Conservation (phyloP, 164 flowering plant species). For the Vitis labrusca region DNA sequence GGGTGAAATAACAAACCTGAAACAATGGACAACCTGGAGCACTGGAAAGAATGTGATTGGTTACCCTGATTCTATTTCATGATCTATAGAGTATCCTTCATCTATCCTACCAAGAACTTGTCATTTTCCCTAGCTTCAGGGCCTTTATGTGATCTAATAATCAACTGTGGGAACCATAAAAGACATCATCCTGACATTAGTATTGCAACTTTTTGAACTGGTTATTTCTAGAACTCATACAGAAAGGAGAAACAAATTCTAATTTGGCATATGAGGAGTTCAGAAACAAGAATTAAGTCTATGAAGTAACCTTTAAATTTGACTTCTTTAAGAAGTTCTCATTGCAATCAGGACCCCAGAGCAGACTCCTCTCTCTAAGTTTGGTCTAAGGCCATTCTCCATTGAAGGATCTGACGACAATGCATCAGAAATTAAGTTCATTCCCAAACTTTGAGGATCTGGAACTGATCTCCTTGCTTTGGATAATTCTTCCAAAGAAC, state of each 20-base stretch:
- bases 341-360: constrained; percentile 33
- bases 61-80: constrained; percentile 23
- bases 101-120: constrained; percentile 13
- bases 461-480: constrained; percentile 11
- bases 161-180: constrained; percentile 12
- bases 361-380: constrained; percentile 10
- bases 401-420: constrained; percentile 25
- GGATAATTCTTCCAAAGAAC: constrained; percentile 20
- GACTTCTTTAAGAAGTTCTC: constrained; percentile 19
- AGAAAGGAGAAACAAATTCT: not conserved
- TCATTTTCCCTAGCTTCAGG: constrained; percentile 21
- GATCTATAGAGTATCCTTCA: constrained; percentile 24
- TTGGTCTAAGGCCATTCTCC: constrained; percentile 13
- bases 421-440: constrained; percentile 14
- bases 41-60: constrained; percentile 22
- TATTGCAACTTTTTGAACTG: not conserved
- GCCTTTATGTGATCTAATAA: constrained; percentile 33
- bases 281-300: no score
- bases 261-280: not conserved
- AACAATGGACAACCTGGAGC: constrained; percentile 30
- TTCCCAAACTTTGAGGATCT: constrained; percentile 9
- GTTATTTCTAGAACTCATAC: not conserved
- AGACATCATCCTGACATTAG: not conserved
- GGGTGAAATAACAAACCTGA: not conserved
- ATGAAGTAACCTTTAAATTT: constrained; percentile 21